These are phyloP conservation scores for Dioscorea cayenensis DNA, from an alignment of 116 monocot species.

Conservation along the genomic window DNA sequence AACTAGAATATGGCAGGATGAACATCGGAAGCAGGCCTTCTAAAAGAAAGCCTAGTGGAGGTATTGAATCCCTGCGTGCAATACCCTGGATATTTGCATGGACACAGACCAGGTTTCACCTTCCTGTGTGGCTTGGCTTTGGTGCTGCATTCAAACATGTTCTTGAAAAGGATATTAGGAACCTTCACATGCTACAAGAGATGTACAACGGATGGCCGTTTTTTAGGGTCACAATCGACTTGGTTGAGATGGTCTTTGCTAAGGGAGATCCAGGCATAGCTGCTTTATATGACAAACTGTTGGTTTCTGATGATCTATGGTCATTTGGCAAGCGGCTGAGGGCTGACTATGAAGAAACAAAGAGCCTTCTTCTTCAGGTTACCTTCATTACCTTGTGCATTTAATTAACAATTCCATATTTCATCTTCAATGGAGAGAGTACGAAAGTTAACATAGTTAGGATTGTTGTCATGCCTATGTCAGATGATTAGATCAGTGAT, in stretches of 20 bases:
- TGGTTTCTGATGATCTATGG: slow-evolving; percentile 75
- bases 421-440: too few relatives aligned
- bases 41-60: slow-evolving; percentile 90
- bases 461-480: too few relatives aligned
- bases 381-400: background rate
- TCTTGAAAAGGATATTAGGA: slow-evolving; percentile 45
- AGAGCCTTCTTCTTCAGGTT: slow-evolving; percentile 85
- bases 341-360: slow-evolving; percentile 64
- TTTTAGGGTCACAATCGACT: slow-evolving; percentile 92
- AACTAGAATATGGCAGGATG: slow-evolving; percentile 92
- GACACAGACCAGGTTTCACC: slow-evolving; percentile 76
- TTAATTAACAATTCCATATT: too few relatives aligned
- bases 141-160: slow-evolving; percentile 66
- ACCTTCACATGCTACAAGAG: slow-evolving; percentile 42
- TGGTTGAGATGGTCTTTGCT: slow-evolving; percentile 97
- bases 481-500: too few relatives aligned
- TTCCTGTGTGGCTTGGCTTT: slow-evolving; percentile 76
- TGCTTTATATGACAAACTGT: slow-evolving; percentile 74
- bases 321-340: slow-evolving; percentile 68
- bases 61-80: slow-evolving; percentile 74
- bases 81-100: slow-evolving; percentile 97
- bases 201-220: slow-evolving; percentile 97
- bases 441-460: too few relatives aligned
- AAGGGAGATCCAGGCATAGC: slow-evolving; percentile 91
- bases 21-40: slow-evolving; percentile 93